Evolutionary conservation across 441 rosid species (phyloP).

Genomic region (Gossypium schwendimanii): DNA sequence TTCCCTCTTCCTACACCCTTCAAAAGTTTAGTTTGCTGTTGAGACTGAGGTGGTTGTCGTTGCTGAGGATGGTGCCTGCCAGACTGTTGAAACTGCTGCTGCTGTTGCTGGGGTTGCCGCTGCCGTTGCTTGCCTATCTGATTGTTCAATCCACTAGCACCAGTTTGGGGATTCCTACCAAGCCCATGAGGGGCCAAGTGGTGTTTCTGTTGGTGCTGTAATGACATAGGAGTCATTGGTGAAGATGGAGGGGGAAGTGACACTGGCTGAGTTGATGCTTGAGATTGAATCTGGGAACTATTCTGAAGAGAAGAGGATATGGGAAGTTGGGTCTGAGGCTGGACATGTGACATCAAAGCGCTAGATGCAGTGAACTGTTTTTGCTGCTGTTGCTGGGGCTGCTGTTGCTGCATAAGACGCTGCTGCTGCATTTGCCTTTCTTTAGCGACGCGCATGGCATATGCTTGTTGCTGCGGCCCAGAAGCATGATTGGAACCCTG

Average conservation of each 20-base stretch:
- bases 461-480: slow-evolving; percentile 64
- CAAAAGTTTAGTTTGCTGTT: slow-evolving; percentile 60
- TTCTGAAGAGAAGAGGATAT: slow-evolving; percentile 60
- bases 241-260: slow-evolving; percentile 54
- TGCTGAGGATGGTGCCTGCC: slow-evolving; percentile 85
- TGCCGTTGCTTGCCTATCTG: slow-evolving; percentile 84
- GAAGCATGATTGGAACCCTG: slow-evolving; percentile 59
- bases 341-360: slow-evolving; percentile 51
- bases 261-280: slow-evolving; percentile 49
- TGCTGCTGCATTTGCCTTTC: slow-evolving; percentile 82
- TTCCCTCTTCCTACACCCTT: slow-evolving; percentile 90
- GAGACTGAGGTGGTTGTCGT: slow-evolving; percentile 50
- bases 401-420: slow-evolving; percentile 58
- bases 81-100: slow-evolving; percentile 83
- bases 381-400: slow-evolving; percentile 32
- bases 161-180: slow-evolving; percentile 52
- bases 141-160: slow-evolving; percentile 52
- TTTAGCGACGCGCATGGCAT: slow-evolving; percentile 56
- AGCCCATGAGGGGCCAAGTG: slow-evolving; percentile 57
- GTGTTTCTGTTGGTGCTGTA: slow-evolving; percentile 64
- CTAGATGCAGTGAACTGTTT: slow-evolving; percentile 62
- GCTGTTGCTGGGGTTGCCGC: slow-evolving; percentile 56
- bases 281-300: slow-evolving; percentile 65
- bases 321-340: slow-evolving; percentile 62
- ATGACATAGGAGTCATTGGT: slow-evolving; percentile 46